Conservation (phyloP, 768 basidiomycete species). For the Solioccasus polychromus region DNA sequence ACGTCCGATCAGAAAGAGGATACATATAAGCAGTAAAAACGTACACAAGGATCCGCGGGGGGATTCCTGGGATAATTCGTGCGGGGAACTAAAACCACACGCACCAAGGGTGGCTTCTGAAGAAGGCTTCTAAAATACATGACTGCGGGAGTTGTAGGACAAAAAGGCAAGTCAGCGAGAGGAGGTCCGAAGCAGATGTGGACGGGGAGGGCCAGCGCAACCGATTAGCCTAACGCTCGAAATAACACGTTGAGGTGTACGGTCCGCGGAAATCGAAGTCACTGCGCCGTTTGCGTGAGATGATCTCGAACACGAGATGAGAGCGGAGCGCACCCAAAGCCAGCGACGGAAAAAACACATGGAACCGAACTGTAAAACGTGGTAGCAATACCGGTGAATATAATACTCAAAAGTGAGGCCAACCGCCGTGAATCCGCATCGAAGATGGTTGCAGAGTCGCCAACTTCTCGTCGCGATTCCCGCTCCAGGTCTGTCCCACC, state of each 20-base stretch:
- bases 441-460: constrained; percentile 17
- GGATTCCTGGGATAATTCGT: constrained; percentile 28
- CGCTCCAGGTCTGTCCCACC: constrained; percentile 3
- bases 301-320: constrained; percentile 20
- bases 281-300: constrained; percentile 25
- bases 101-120: constrained; percentile 9
- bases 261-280: constrained; percentile 36
- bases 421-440: constrained; percentile 21
- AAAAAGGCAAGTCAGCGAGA: constrained; percentile 18
- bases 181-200: constrained; percentile 10
- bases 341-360: neutral
- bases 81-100: constrained; percentile 27
- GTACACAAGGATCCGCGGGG: constrained; percentile 31
- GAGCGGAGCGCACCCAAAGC: constrained; percentile 3
- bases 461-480: constrained; percentile 5
- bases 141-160: constrained; percentile 7
- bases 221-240: constrained; percentile 22
- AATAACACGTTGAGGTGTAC: constrained; percentile 22
- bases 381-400: no score
- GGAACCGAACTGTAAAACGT: no score
- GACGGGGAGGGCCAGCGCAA: constrained; percentile 17
- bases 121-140: constrained; percentile 10
- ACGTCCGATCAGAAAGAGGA: constrained; percentile 17
- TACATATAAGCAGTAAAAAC: constrained; percentile 22
- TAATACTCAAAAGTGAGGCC: no score